Conservation (phyloP, 2,329 filamentous ascomycete genomes). For the Helicocarpus griseus region DNA sequence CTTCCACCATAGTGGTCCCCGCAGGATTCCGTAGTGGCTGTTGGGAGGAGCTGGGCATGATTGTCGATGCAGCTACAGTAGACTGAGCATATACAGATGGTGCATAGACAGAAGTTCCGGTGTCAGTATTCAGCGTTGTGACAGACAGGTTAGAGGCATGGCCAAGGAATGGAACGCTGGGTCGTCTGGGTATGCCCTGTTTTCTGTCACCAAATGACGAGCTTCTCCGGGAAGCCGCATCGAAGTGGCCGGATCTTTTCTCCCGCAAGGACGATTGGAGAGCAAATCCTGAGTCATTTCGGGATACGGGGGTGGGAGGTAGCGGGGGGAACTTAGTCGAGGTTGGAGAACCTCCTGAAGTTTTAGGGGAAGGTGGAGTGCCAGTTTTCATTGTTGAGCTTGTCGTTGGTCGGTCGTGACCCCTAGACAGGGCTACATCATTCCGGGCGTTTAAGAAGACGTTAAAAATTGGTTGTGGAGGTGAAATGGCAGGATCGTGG, state of each 20-base stretch:
- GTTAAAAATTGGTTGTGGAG: conserved; percentile 70
- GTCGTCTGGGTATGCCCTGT: conserved; percentile 43
- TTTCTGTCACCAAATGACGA: conserved; percentile 82
- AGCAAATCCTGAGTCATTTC: conserved; percentile 85
- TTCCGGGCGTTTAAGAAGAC: conserved; percentile 71
- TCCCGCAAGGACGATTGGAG: conserved; percentile 78
- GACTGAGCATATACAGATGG: conserved; percentile 43
- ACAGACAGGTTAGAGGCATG: conserved; percentile 43
- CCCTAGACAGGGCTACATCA: conserved; percentile 43
- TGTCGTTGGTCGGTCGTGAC: conserved; percentile 65
- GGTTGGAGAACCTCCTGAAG: conserved; percentile 47
- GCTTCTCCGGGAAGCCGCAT: conserved; percentile 70
- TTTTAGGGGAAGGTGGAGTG: conserved; percentile 48
- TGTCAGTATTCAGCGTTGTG: conserved; percentile 33
- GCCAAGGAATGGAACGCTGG: conserved; percentile 63
- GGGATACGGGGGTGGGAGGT: conserved; percentile 68
- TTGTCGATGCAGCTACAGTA: conserved; percentile 41
- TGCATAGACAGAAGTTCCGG: conserved; percentile 26
- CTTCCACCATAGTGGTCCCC: conserved; percentile 35
- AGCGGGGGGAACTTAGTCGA: conserved; percentile 68
- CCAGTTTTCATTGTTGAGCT: conserved; percentile 45
- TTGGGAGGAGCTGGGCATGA: conserved; percentile 34
- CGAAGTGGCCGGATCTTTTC: conserved; percentile 90
- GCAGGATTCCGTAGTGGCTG: conserved; percentile 17
- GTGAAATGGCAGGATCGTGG: conserved; percentile 44